A percentile compares a stretch with the other conserved stretches of the same genome.
phyloP scores from a whole-genome alignment of 192 early-diverging fungal species.

The Polychytrium aggregatum region DNA sequence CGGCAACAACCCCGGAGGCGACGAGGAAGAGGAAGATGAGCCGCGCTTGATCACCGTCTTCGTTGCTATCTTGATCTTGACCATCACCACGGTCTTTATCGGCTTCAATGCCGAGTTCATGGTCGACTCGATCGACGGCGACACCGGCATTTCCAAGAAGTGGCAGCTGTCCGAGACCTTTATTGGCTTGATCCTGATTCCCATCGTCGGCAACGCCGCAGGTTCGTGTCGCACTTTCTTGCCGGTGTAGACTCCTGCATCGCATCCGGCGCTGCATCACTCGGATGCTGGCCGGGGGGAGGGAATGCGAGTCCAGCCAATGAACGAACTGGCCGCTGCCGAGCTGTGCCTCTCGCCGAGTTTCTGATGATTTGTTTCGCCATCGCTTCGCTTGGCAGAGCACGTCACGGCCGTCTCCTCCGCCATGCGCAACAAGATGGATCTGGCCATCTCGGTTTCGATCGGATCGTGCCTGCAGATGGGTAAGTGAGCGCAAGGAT shows the following conservation, averaged over 20 bases:
- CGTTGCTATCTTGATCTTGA: conserved; percentile 51
- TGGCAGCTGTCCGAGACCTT: conserved; percentile 71
- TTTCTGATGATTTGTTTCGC: no score
- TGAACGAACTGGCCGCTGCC: no score
- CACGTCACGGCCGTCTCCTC: conserved; percentile 73
- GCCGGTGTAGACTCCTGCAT: no score
- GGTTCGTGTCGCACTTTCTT: no score
- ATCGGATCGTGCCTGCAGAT: conserved; percentile 88
- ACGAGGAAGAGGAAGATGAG: conserved; percentile 7
- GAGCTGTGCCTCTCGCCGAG: no score
- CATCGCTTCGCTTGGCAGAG: no score
- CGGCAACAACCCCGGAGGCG: no score
- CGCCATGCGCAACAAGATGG: conserved; percentile 85
- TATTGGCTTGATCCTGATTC: conserved; percentile 81
- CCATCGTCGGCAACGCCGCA: conserved; percentile 62
- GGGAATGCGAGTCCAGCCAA: no score
- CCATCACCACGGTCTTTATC: conserved; percentile 61
- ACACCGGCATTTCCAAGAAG: conserved; percentile 50
- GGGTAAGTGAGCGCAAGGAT: no score
- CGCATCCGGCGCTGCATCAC: no score
- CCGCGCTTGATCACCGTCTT: conserved; percentile 25
- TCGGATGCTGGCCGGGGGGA: no score
- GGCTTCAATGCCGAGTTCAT: conserved; percentile 54
- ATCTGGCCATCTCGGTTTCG: conserved; percentile 78
- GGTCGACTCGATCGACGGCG: conserved; percentile 70